Percentiles rank a stretch among this genome's conserved stretches.
phyloP scores from a whole-genome alignment of 305 asterid species.

The Fraxinus platypoda region DNA sequence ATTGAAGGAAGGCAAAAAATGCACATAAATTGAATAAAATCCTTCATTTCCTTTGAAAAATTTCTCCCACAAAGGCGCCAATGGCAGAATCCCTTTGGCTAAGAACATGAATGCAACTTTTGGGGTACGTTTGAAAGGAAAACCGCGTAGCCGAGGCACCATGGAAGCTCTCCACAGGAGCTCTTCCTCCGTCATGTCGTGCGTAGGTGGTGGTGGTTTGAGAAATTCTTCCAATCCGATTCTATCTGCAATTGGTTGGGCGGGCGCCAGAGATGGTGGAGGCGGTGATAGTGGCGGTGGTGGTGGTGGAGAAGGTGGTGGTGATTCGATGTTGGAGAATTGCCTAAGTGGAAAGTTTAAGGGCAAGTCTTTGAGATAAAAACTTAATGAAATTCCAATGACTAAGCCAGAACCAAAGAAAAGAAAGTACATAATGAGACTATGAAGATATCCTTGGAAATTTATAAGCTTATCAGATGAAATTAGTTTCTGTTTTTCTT shows the following conservation, averaged over 20 bases:
- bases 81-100: slow-evolving; percentile 58
- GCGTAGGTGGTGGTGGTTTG: slow-evolving; percentile 34
- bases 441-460: slow-evolving; percentile 33
- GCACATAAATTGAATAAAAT: slow-evolving; percentile 61
- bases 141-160: slow-evolving; percentile 36
- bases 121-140: slow-evolving; percentile 46
- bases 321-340: slow-evolving; percentile 14
- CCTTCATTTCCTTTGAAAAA: slow-evolving; percentile 69
- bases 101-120: slow-evolving; percentile 86
- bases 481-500: slow-evolving; percentile 33
- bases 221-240: slow-evolving; percentile 33
- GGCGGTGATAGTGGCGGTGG: background rate
- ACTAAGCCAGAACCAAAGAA: slow-evolving; percentile 69
- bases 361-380: slow-evolving; percentile 44
- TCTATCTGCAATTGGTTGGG: background rate
- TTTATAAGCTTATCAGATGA: slow-evolving; percentile 9
- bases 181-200: slow-evolving; percentile 67
- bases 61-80: slow-evolving; percentile 79
- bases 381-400: slow-evolving; percentile 53
- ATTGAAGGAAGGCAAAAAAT: slow-evolving; percentile 52
- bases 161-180: slow-evolving; percentile 72
- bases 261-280: background rate
- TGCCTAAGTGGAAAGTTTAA: slow-evolving; percentile 35
- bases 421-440: slow-evolving; percentile 45
- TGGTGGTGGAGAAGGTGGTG: background rate